Conservation (phyloP, 768 basidiomycete genomes). For the Sistotremastrum niveocremeum region DNA sequence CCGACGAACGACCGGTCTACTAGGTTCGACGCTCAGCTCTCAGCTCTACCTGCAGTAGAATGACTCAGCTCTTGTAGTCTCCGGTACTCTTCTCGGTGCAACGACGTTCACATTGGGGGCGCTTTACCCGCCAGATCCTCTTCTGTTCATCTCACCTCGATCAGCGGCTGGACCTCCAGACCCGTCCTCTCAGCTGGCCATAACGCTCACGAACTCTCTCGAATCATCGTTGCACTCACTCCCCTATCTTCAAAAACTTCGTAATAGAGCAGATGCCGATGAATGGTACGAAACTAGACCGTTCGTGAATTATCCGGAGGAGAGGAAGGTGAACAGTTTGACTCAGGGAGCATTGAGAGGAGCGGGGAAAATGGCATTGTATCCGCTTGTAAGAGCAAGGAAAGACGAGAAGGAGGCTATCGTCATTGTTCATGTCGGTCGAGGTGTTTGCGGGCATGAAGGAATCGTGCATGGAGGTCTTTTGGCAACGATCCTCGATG, state of each 20-base stretch:
- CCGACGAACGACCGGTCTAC: no score
- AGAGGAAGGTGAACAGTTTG: conserved; percentile 66
- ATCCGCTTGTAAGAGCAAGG: conserved; percentile 60
- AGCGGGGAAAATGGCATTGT: conserved; percentile 72
- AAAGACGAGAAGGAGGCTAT: conserved; percentile 64
- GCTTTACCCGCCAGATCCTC: conserved; percentile 53
- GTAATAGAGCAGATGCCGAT: conserved; percentile 33
- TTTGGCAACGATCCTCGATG: conserved; percentile 82
- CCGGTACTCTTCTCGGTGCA: background rate
- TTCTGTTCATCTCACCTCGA: conserved; percentile 63
- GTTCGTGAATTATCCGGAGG: conserved; percentile 54
- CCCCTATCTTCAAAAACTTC: conserved; percentile 38
- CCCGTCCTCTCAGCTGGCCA: conserved; percentile 41
- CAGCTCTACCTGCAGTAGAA: no score
- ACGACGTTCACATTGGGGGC: conserved; percentile 39
- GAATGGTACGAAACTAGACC: conserved; percentile 74
- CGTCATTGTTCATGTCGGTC: conserved; percentile 68
- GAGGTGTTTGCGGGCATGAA: conserved; percentile 83
- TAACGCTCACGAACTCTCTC: conserved; percentile 41
- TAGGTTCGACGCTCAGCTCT: no score
- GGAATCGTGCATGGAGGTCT: conserved; percentile 92
- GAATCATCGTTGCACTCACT: conserved; percentile 60
- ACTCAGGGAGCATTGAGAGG: conserved; percentile 79
- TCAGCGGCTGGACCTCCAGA: conserved; percentile 60
- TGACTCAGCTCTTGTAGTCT: no score